Evolutionary conservation across 352 stramenopile species (phyloP), one percentile per base, ranked within the genome.

Genomic region (Globisporangium orthogonon): DNA sequence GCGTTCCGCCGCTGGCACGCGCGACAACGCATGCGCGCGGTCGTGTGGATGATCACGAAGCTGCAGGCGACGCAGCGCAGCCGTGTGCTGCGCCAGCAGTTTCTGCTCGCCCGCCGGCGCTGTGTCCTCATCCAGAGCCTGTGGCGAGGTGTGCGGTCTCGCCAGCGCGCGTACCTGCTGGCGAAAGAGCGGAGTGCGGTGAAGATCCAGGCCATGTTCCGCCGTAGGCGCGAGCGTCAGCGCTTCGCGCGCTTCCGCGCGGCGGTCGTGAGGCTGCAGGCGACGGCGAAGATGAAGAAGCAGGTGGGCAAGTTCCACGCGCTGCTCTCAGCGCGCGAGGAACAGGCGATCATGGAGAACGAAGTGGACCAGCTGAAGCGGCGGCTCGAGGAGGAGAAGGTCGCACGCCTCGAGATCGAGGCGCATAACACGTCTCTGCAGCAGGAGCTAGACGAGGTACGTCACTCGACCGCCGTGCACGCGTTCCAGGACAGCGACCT

Each of bases 371-470:
- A 78, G 7, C 58, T 94, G 29, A 91, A 94, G 57, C 73, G 73
- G 23, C 80, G 84, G 17, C 61, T 94, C 1, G 84, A 91, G 39
- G 81, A 91, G 41, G 82, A 94, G 58, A 94, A 94, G 58, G 67
- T 71, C 45, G 73, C 73, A 23, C 79, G 81, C 17, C 62, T 82
- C 5, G 78, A 85, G 56, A 90, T 88, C 44, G 78, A 89, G 62
- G 79, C 76, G 6, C 70, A 88, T 17, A 93, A 90, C 59, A 73
- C 77, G 35, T 86, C 80, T 9, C 61, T 93, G 49, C 78, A 91
- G 61, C 74, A 88, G 41, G 76, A 90, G 44, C 58, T 92, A 18
- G 69, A 71, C 3, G 69, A 87, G 33, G 79, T 89, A 47, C 74
- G 74, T 1, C 74, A 83, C 47, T 85, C 73, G 4, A 81, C 30